These are phyloP conservation scores for Antitrichia curtipendula DNA, from an alignment of 225 moss, liverwort and hornwort genomes.

Conservation along the genomic window DNA sequence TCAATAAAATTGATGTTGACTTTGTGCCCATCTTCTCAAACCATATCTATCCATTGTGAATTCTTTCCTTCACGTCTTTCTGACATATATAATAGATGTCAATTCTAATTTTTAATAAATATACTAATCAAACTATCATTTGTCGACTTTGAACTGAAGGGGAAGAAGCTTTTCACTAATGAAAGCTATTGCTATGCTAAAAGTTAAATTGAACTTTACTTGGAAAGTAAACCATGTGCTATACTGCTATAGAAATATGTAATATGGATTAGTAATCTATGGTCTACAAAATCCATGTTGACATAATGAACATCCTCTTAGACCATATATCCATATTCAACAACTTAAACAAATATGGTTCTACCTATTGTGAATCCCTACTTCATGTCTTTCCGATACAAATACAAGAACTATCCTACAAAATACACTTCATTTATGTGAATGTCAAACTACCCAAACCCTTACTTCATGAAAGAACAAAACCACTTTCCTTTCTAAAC, in stretches of 20 bases:
- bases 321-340: not conserved
- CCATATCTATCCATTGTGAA: not conserved
- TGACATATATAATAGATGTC: not conserved
- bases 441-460: not conserved
- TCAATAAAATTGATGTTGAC: not conserved
- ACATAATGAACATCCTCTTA: accelerated
- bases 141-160: accelerated
- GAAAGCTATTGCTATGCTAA: accelerated
- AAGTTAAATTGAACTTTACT: not conserved
- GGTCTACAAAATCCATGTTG: accelerated
- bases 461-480: accelerated
- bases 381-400: not conserved
- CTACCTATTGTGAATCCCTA: not conserved
- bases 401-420: accelerated
- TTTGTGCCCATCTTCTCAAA: accelerated
- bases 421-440: not conserved
- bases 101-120: not conserved
- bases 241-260: accelerated
- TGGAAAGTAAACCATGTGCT: not conserved
- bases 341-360: too few species aligned
- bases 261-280: not conserved
- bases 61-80: accelerated
- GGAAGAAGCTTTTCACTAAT: accelerated
- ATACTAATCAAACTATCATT: accelerated
- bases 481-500: not conserved